A percentile compares a stretch with the other conserved stretches of the same genome.
Conservation (phyloP, 1,284 basidiomycete genomes). For the Tilletia caries region DNA sequence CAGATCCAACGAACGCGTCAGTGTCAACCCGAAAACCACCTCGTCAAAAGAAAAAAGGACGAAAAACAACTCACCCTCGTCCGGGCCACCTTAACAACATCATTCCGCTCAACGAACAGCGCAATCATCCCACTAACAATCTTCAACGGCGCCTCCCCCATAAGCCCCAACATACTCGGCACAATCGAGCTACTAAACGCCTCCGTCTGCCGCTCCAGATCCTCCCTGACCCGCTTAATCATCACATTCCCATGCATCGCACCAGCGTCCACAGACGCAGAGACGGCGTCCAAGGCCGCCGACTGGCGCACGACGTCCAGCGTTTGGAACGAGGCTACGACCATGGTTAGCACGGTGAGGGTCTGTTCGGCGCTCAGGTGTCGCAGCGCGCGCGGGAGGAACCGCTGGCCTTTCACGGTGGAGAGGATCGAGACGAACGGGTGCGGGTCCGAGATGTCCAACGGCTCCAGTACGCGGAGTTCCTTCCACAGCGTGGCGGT, state of each 20-base stretch:
- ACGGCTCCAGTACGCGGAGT: constrained; percentile 79
- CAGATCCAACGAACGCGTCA: background rate
- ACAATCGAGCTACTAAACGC: constrained; percentile 80
- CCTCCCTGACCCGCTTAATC: constrained; percentile 54
- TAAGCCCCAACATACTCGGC: constrained; percentile 77
- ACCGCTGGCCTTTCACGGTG: constrained; percentile 85
- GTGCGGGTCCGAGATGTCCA: constrained; percentile 93
- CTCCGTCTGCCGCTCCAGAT: constrained; percentile 81
- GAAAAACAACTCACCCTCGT: constrained; percentile 33
- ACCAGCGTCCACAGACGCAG: background rate
- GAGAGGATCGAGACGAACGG: constrained; percentile 90
- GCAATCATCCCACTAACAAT: constrained; percentile 83
- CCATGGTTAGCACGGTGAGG: constrained; percentile 80
- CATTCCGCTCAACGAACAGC: constrained; percentile 75
- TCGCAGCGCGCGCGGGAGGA: constrained; percentile 84
- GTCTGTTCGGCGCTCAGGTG: constrained; percentile 76
- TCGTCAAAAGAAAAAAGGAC: constrained; percentile 56
- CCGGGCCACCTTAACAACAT: constrained; percentile 69
- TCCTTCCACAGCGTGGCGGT: constrained; percentile 67
- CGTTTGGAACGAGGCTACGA: constrained; percentile 89
- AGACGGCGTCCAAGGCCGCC: constrained; percentile 22
- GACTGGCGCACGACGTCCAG: constrained; percentile 62
- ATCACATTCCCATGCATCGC: constrained; percentile 18
- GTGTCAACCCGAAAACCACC: background rate
- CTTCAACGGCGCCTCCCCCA: constrained; percentile 72